Percentiles rank a stretch among this genome's conserved stretches.
phyloP scores from a whole-genome alignment of 352 stramenopile genomes.

The Phytophthora pseudosyringae region DNA sequence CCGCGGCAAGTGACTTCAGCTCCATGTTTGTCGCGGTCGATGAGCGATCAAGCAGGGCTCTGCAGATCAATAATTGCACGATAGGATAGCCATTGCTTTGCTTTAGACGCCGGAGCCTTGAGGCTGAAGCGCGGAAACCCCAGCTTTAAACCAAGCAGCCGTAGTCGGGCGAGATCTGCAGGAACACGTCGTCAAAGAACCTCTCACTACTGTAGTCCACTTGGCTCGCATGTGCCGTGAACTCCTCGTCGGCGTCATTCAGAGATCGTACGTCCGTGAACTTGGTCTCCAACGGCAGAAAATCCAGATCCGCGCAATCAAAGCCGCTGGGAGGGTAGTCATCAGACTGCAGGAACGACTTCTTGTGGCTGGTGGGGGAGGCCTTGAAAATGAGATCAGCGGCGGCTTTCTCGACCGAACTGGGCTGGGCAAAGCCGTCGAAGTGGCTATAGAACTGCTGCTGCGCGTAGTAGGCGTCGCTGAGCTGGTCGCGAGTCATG shows the following conservation, averaged over 20 bases:
- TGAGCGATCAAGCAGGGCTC: constrained; percentile 28
- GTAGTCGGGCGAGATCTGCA: constrained; percentile 81
- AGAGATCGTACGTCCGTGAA: constrained; percentile 62
- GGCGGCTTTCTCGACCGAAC: constrained; percentile 20
- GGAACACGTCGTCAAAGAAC: constrained; percentile 81
- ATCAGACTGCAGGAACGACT: constrained; percentile 2
- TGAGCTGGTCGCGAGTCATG: constrained; percentile 19
- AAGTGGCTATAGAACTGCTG: constrained; percentile 23
- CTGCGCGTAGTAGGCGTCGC: constrained; percentile 22
- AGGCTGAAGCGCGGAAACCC: not conserved
- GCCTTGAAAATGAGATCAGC: constrained; percentile 25
- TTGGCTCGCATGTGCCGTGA: constrained; percentile 49
- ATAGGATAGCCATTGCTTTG: constrained; percentile 1
- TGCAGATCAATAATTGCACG: constrained; percentile 1
- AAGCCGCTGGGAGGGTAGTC: constrained; percentile 43
- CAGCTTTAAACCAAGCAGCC: constrained; percentile 63
- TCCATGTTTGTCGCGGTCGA: constrained; percentile 27
- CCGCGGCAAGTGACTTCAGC: constrained; percentile 8
- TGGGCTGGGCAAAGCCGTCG: constrained; percentile 20
- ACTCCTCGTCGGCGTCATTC: constrained; percentile 55
- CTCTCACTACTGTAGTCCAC: constrained; percentile 75
- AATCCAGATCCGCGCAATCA: constrained; percentile 39
- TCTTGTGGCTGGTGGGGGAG: constrained; percentile 19
- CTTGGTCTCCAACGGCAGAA: constrained; percentile 52
- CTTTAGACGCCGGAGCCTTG: not conserved